Conservation (phyloP, 805 yeast genomes). For the Nakazawaea ambrosiae region DNA sequence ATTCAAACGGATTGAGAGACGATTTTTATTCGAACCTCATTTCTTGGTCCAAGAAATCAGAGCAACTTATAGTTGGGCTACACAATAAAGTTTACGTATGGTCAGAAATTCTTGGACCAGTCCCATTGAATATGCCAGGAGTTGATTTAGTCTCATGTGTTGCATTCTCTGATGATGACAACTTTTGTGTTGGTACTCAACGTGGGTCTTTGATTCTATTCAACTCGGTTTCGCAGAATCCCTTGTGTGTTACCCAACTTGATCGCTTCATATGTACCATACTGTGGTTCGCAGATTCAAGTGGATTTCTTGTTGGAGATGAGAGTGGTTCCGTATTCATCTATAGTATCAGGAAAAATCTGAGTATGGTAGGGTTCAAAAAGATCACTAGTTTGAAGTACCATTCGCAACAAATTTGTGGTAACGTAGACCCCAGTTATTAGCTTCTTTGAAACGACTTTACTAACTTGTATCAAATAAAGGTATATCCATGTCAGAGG, state of each 20-base stretch:
- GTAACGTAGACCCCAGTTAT: too few species aligned
- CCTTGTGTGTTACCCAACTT: slow-evolving; percentile 5
- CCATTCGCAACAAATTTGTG: slow-evolving; percentile 57
- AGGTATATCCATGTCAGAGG: slow-evolving; percentile 56
- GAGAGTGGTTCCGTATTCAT: slow-evolving; percentile 52
- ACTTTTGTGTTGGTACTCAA: slow-evolving; percentile 50
- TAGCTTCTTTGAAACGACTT: not conserved
- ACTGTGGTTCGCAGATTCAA: slow-evolving; percentile 46
- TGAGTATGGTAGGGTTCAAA: slow-evolving; percentile 11
- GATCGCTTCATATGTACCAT: slow-evolving; percentile 48
- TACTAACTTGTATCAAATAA: slow-evolving; percentile 16
- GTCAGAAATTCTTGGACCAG: slow-evolving; percentile 44
- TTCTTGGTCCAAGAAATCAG: slow-evolving; percentile 55
- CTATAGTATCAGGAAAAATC: slow-evolving; percentile 23
- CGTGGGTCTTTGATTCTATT: slow-evolving; percentile 46
- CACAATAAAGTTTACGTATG: slow-evolving; percentile 54
- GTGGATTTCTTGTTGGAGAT: slow-evolving; percentile 54
- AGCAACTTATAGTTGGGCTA: slow-evolving; percentile 60
- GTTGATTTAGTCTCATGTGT: slow-evolving; percentile 47
- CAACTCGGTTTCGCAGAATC: slow-evolving; percentile 22
- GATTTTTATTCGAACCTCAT: slow-evolving; percentile 75
- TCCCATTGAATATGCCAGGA: slow-evolving; percentile 32
- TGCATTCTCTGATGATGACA: slow-evolving; percentile 42
- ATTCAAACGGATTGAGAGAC: slow-evolving; percentile 66
- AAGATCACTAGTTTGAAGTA: slow-evolving; percentile 28